These are phyloP conservation scores for Scytalidium lignicola DNA, from an alignment of 2,329 filamentous ascomycete genomes.

Conservation along the genomic window DNA sequence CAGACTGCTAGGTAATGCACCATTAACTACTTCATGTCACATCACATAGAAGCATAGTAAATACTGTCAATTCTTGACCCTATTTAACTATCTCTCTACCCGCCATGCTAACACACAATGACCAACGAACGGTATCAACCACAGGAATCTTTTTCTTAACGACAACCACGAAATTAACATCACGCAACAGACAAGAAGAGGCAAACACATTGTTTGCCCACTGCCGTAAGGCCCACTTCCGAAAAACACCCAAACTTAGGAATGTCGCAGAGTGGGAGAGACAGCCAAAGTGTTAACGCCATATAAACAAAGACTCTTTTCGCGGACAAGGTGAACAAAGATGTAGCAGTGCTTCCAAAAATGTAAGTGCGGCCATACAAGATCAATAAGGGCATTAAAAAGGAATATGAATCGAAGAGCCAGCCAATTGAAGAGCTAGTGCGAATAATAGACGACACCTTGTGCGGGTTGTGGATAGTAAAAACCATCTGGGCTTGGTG, in stretches of 20 bases:
- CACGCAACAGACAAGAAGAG: conserved; percentile 16
- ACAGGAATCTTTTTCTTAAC: conserved; percentile 20
- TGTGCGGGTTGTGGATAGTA: conserved; percentile 58
- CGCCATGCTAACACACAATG: conserved; percentile 8
- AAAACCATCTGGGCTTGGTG: conserved; percentile 61
- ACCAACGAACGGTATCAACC: conserved; percentile 11
- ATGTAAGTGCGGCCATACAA: conserved; percentile 22
- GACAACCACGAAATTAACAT: conserved; percentile 21
- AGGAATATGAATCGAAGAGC: conserved; percentile 18
- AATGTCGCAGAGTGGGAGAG: not conserved
- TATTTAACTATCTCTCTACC: conserved; percentile 9
- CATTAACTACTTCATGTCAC: too few species aligned
- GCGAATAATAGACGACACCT: conserved; percentile 57
- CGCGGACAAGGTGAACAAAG: conserved; percentile 10
- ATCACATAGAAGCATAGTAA: not conserved
- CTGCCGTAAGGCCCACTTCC: not conserved
- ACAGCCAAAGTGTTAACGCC: not conserved
- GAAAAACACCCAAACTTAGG: not conserved
- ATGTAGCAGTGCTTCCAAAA: conserved; percentile 19
- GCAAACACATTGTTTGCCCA: conserved; percentile 5
- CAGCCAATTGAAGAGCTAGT: conserved; percentile 35
- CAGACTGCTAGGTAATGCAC: too few species aligned
- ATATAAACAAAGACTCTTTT: conserved; percentile 11
- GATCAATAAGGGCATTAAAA: conserved; percentile 26
- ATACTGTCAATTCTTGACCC: conserved; percentile 5